These are phyloP conservation scores for Citrullus mucosospermus DNA, from an alignment of 306 rosid species.

Conservation along the genomic window DNA sequence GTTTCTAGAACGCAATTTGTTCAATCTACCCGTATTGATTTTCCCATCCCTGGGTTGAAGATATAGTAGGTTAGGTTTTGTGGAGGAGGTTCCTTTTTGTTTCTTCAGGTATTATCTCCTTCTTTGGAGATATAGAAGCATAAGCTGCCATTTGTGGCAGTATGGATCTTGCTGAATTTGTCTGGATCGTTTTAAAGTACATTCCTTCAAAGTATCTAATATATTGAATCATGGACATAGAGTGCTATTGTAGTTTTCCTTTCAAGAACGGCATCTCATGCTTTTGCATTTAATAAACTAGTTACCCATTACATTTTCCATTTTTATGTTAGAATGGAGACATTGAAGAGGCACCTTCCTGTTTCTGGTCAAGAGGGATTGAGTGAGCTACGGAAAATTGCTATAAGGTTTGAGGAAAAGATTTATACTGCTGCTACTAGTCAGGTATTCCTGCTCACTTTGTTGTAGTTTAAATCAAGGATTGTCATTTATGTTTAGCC, in stretches of 20 bases:
- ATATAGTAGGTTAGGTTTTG: neutral
- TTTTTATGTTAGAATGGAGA: conserved; percentile 42
- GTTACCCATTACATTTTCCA: neutral
- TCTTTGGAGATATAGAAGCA: neutral
- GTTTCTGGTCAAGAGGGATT: conserved; percentile 48
- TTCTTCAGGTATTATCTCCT: neutral
- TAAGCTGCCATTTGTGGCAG: neutral
- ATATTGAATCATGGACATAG: neutral
- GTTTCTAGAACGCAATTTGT: neutral
- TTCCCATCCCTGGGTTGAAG: neutral
- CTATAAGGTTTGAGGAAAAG: conserved; percentile 77
- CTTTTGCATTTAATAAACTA: neutral
- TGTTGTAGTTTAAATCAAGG: neutral
- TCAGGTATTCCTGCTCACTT: conserved; percentile 36
- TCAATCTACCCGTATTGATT: neutral
- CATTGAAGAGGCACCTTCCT: conserved; percentile 56
- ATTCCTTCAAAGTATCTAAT: neutral
- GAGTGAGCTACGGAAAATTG: conserved; percentile 44
- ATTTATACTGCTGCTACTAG: conserved; percentile 41
- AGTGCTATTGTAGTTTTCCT: neutral
- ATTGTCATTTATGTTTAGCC: neutral
- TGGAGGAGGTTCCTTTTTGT: neutral
- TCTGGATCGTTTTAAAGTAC: neutral
- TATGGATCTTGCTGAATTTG: neutral
- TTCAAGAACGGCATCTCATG: neutral